Base-by-base conservation (phyloP, 2,329 filamentous ascomycete species). In the Parafenestella ontariensis region DNA sequence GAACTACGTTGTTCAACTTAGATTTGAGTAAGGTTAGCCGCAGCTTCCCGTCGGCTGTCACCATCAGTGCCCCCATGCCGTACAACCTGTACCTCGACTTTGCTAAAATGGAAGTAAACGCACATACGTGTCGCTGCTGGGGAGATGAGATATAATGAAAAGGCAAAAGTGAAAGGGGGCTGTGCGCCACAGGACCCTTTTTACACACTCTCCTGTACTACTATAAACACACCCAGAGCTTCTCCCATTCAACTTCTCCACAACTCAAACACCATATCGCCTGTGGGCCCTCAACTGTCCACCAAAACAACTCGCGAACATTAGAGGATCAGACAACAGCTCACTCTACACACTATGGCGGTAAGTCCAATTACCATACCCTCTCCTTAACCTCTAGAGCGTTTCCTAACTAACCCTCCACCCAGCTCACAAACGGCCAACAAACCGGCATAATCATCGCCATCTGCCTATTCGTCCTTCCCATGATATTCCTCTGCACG, bases 21-120 rank as follows among this genome's bases (percentile, higher is more conserved):
- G n/a, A n/a, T n/a, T n/a, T n/a, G n/a, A n/a, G n/a, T n/a, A n/a
- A n/a, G n/a, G n/a, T n/a, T n/a, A 13, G 9, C 21, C 26, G 11
- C 20, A 40, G 6, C 29, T 31, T 36, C 42, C 49, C 34, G 34
- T 46, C 49, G 49, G 49, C 24, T 52, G 41, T 46, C 7, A 52
- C 49, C 34, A 24, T 34, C 26, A 40, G 42, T 46, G 49, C 41
- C 26, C 23, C 42, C 18, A 17, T 26, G n/a, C 8, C 13, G 8
- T 34, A 34, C 31, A 3, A 34, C 13, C 31, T 17, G 13, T 13
- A n/a, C 13, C 13, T 13, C 15, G 13, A 26, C 5, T 5, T 9
- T 26, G 24, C 24, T 9, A 26, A 26, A 26, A 26, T 9, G 24
- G 24, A 13, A 26, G 24, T 29, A 20, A 40, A 41, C 5, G 17